Base-by-base conservation (phyloP, 306 rosid genomes). In the Glycine soja region DNA sequence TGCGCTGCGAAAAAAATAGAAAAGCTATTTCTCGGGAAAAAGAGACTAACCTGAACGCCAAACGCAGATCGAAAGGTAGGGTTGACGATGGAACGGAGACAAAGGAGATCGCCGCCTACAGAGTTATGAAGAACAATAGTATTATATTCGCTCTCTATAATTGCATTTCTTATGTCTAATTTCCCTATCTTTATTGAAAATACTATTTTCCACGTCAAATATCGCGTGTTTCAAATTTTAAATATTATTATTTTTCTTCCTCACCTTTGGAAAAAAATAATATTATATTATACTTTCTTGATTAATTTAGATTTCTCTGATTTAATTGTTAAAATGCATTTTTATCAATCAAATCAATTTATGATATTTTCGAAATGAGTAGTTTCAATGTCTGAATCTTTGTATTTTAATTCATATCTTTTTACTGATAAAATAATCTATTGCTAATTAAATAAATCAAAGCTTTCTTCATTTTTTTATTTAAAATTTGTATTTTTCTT, bases 61-160 rank as follows among this genome's bases (percentile, higher is more conserved):
- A 82, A 36, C 73, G 42, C 67, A 65, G 53, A 74, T 65, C 46
- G 30, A 10, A 13, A 59, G 72, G 47, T 72, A 62, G 68, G 78
- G 78, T 73, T 52, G 58, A 36, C 13, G 11, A 40, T 36, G 3
- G 36, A 53, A 56, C 6, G 45, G 56, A 82, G 51, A 70, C 68
- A 53, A 56, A 3, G 45, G 56, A 82, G 51, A 70, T 75, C 67
- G 85, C 77, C 77, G 85, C 78, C 48, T 7, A n/a, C 19, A 38
- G 15, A 66, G 34, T 43, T 67, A 8, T 64, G 58, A 81, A 36
- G 7, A 58, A 72, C 3, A 18, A 63, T 73, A 24, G 30, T 24
- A 63, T 16, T 68, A 4, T 52, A 46, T 80, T 4, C 68, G 62
- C 10, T 13, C 54, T 36, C 19, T 40, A 43, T 15, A 2, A 67